These are phyloP conservation scores for Ammopiptanthus mongolicus DNA, from an alignment of 306 rosid species.

Conservation along the genomic window DNA sequence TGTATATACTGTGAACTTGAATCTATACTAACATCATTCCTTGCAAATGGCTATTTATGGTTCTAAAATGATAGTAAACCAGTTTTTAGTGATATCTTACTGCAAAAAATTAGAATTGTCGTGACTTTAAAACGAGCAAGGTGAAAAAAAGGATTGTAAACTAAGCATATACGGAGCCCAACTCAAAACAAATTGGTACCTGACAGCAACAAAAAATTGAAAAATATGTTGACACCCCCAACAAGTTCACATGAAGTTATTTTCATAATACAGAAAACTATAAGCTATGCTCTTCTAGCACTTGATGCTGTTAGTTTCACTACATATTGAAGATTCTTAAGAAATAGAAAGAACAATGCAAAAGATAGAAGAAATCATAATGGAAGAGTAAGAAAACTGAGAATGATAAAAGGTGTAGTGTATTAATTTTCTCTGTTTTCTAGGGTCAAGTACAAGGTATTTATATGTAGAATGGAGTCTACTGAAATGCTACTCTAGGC, in stretches of 20 bases:
- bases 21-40: no score
- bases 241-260: neutral
- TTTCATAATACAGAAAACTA: neutral
- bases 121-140: neutral
- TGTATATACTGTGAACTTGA: no score
- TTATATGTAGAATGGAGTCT: no score
- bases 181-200: neutral
- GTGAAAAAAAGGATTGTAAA: neutral
- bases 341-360: no score
- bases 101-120: neutral
- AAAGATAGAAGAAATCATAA: no score
- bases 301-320: neutral
- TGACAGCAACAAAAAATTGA: neutral
- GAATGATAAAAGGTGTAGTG: no score
- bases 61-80: neutral
- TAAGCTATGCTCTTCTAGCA: neutral
- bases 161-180: neutral
- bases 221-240: neutral
- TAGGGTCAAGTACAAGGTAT: no score
- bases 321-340: neutral
- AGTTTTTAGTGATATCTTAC: neutral
- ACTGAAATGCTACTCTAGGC: no score
- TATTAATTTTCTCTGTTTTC: no score
- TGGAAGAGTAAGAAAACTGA: no score
- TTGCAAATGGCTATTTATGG: neutral